Base-by-base conservation (phyloP, 441 rosid genomes). In the Gossypium aridum region DNA sequence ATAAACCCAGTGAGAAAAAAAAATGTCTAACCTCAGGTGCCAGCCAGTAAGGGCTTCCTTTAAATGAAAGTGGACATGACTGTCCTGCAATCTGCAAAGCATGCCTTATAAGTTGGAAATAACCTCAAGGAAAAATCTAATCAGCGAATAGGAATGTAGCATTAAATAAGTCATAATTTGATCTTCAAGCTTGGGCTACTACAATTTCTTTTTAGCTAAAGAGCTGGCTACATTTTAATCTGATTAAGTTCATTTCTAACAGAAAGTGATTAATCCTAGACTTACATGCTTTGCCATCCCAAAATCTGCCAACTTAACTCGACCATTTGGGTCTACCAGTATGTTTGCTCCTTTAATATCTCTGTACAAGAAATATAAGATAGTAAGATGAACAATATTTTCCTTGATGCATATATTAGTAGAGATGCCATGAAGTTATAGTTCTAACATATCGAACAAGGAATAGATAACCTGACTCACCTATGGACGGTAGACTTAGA, bases 281-380 rank as follows among this genome's bases (percentile, higher is more conserved):
- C 94, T 87, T 84, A 91, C 97, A 76, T 91, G 94, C 85, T 91
- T 91, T 79, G 97, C 97, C 97, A 91, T 91, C 83, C 97, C 97
- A 81, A 91, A 91, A 77, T 91, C 97, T 28, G 94, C 97, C 85
- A 91, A 81, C 77, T 91, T 91, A 63, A 91, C 91, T n/a, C 92
- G 90, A 64, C 97, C 94, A 74, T 67, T 87, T n/a, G 97, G 94
- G 61, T 91, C 97, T 23, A 88, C 94, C 43, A 91, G 87, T 79
- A 91, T 82, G 80, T 89, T 91, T 75, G 97, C 97, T 80, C 97
- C 97, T 82, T 91, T 91, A 51, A 89, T 91, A 76, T 89, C 97
- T 79, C 97, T 91, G 87, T 39, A 69, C 26, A 78, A 66, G 53
- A 75, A 61, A 56, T 43, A 34, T 9, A 56, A 37, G 20, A 43